Conservation (phyloP, 257 asterid species). For the Oldenlandia corymbosa region DNA sequence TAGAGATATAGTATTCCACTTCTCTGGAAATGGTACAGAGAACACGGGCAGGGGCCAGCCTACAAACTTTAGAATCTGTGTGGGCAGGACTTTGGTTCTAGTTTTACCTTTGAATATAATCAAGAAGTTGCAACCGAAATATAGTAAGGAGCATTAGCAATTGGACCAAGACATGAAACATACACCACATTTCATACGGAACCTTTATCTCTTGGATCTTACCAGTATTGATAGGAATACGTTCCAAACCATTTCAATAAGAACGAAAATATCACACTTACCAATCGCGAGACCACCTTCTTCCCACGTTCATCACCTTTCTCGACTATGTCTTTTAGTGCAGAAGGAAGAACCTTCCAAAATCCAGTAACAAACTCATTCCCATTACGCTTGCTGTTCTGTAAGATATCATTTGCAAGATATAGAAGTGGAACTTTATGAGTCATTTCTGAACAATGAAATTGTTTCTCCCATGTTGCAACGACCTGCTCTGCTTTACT, state of each 20-base stretch:
- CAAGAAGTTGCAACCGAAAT: too few species aligned
- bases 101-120: too few species aligned
- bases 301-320: slow-evolving; percentile 73
- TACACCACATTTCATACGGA: too few species aligned
- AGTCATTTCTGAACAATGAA: slow-evolving; percentile 56
- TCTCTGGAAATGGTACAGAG: neutral
- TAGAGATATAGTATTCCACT: neutral
- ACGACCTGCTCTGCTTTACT: slow-evolving; percentile 79
- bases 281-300: slow-evolving; percentile 77
- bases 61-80: too few species aligned
- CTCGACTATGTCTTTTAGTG: slow-evolving; percentile 59
- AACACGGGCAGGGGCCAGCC: neutral
- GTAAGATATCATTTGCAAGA: slow-evolving; percentile 90
- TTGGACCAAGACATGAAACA: too few species aligned
- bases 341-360: slow-evolving; percentile 94
- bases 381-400: slow-evolving; percentile 92
- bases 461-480: slow-evolving; percentile 86
- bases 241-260: neutral
- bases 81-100: too few species aligned
- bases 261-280: slow-evolving; percentile 27
- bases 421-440: slow-evolving; percentile 80
- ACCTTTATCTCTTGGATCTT: too few species aligned
- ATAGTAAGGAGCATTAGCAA: too few species aligned
- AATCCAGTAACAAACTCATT: slow-evolving; percentile 80
- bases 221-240: neutral